Conservation (phyloP, 2,329 filamentous ascomycete genomes). For the Neonectria sp. region DNA sequence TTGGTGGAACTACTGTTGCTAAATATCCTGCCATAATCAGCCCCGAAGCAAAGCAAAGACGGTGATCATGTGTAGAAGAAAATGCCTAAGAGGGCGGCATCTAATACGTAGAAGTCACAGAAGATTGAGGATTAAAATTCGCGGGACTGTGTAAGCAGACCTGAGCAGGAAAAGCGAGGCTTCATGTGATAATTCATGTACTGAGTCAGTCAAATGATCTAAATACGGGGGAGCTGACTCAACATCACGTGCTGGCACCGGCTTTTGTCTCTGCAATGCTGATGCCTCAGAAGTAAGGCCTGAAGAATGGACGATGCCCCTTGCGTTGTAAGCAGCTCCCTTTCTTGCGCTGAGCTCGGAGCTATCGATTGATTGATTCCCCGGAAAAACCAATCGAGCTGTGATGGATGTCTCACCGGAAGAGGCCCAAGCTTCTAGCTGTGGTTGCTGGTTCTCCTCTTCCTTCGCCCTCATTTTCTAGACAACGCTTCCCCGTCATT, state of each 20-base stretch:
- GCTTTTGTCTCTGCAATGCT: no score
- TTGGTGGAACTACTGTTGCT: conserved; percentile 16
- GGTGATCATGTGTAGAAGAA: conserved; percentile 4
- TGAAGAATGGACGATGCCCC: not conserved
- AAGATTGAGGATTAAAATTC: not conserved
- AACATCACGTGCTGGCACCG: no score
- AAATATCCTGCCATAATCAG: conserved; percentile 2
- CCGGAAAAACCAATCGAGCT: not conserved
- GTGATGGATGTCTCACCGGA: conserved; percentile 1
- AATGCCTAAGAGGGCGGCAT: conserved; percentile 22
- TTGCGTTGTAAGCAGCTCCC: no score
- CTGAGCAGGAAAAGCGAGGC: no score
- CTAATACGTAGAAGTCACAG: conserved; percentile 13
- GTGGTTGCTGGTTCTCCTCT: not conserved
- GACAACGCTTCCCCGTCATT: not conserved
- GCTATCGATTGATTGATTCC: not conserved
- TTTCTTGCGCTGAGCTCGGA: not conserved
- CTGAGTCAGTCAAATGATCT: no score
- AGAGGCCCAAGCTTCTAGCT: not conserved
- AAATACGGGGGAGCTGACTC: no score
- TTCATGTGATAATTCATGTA: no score
- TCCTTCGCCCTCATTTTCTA: not conserved
- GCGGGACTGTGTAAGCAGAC: no score
- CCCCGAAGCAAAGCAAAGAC: not conserved
- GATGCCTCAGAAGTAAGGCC: not conserved